phyloP scores from a whole-genome alignment of 345 rosid species.

The Diplotaxis tenuifolia region DNA sequence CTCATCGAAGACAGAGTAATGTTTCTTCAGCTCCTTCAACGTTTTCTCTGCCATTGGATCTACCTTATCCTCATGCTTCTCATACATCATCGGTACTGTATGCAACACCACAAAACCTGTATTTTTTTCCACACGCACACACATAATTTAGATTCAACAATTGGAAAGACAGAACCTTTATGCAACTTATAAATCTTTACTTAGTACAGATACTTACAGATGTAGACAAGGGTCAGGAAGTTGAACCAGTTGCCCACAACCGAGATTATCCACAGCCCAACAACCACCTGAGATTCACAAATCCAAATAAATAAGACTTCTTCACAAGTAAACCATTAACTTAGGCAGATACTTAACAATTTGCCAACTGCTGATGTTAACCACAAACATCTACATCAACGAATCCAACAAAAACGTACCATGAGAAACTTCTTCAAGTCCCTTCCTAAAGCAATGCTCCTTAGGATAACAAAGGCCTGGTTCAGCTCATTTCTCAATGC shows the following conservation, averaged over 20 bases:
- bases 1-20: constrained; percentile 61
- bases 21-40: constrained; percentile 56
- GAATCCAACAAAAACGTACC: constrained; percentile 39
- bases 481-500: constrained; percentile 57
- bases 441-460: constrained; percentile 61
- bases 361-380: too few species aligned
- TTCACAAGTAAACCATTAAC: too few species aligned
- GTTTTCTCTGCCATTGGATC: constrained; percentile 82
- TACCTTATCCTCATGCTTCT: constrained; percentile 76
- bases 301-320: too few species aligned
- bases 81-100: constrained; percentile 70
- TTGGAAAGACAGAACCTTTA: not conserved
- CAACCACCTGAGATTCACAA: constrained; percentile 50
- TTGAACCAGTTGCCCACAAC: constrained; percentile 71
- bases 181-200: not conserved
- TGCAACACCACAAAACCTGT: constrained; percentile 64
- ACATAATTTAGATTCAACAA: not conserved
- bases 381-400: not conserved
- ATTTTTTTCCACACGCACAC: not conserved
- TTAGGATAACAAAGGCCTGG: constrained; percentile 47
- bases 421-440: constrained; percentile 63
- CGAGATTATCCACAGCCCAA: constrained; percentile 64
- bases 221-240: constrained; percentile 82
- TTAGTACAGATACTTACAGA: constrained; percentile 23
- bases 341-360: not conserved